Percentiles rank a stretch among this genome's conserved stretches.
Evolutionary conservation across 805 yeast genomes (phyloP).

Genomic region (Wickerhamomyces ciferrii): DNA sequence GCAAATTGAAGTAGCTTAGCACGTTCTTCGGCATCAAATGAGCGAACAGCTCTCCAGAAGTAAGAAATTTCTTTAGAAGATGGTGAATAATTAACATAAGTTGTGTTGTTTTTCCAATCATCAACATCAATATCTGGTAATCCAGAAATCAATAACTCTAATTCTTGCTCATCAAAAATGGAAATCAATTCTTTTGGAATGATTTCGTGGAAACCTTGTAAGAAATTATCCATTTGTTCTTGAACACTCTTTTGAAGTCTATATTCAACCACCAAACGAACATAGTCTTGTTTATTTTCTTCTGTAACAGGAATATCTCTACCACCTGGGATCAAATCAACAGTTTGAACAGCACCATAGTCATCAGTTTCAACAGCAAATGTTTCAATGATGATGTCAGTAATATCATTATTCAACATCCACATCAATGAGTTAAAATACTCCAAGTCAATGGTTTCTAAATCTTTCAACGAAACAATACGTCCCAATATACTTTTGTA

Average conservation of each 20-base stretch:
- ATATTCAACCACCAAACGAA: constrained; percentile 79
- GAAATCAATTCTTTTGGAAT: constrained; percentile 79
- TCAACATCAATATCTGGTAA: constrained; percentile 93
- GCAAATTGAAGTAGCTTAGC: constrained; percentile 94
- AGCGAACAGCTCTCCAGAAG: constrained; percentile 97
- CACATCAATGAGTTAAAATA: constrained; percentile 89
- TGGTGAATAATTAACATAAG: constrained; percentile 74
- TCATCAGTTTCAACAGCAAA: constrained; percentile 92
- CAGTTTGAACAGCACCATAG: constrained; percentile 80
- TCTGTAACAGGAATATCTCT: constrained; percentile 83
- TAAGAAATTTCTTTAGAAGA: constrained; percentile 86
- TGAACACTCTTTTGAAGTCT: constrained; percentile 76
- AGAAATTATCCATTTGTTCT: constrained; percentile 82
- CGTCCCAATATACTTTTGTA: constrained; percentile 81
- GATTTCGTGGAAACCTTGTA: constrained; percentile 85
- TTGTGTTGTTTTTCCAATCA: constrained; percentile 90
- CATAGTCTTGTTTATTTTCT: constrained; percentile 86
- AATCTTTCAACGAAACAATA: constrained; percentile 80
- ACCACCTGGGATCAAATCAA: constrained; percentile 83
- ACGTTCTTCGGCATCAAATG: constrained; percentile 89
- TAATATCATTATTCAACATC: constrained; percentile 96
- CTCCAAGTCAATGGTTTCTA: constrained; percentile 90
- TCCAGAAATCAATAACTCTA: constrained; percentile 89
- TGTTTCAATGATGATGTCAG: constrained; percentile 91
- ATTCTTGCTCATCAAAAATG: constrained; percentile 92